phyloP scores from a whole-genome alignment of 257 asterid genomes.

The Coffea eugenioides region DNA sequence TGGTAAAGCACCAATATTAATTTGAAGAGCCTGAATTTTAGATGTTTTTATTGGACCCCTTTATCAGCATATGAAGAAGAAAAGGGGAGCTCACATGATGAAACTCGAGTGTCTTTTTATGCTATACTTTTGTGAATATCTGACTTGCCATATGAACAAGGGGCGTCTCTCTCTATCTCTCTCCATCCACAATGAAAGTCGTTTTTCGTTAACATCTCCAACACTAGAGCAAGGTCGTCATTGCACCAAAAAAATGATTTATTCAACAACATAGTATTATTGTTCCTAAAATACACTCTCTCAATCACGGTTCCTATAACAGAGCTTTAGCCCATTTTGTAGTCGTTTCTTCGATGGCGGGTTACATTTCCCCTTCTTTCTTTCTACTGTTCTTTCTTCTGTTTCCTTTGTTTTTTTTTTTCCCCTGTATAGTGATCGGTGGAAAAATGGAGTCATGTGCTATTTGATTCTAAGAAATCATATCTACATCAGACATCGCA shows the following conservation, averaged over 20 bases:
- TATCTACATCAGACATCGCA: constrained; percentile 15
- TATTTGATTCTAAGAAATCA: background rate
- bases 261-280: no score
- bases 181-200: no score
- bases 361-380: background rate
- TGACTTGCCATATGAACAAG: no score
- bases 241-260: background rate
- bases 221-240: no score
- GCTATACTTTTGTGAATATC: no score
- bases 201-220: no score
- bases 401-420: background rate
- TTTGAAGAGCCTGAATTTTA: background rate
- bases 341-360: background rate
- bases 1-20: background rate
- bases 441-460: background rate
- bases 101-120: no score
- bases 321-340: background rate
- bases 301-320: background rate
- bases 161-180: no score
- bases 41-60: no score
- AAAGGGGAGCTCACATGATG: no score
- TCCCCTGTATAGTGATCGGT: background rate
- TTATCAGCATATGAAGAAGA: no score
- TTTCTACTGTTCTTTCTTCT: background rate
- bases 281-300: background rate